Base-by-base conservation (phyloP, 2,329 filamentous ascomycete species). In the Verticillium longisporum region DNA sequence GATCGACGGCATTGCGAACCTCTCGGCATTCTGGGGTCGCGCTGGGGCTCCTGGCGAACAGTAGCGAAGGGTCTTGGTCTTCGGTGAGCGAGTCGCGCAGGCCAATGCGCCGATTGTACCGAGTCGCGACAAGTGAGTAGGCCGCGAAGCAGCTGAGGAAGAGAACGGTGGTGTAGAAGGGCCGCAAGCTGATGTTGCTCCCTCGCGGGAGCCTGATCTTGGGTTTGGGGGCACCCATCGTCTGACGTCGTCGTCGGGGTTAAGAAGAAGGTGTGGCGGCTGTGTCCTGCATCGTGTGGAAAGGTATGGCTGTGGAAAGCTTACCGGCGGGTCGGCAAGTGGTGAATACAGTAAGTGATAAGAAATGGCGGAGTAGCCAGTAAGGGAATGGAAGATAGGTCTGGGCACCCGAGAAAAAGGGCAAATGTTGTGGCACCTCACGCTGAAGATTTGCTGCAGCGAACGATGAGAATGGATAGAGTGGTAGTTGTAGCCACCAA, bases 1-100 rank as follows among this genome's bases (percentile, higher is more conserved):
- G 86, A 72, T 99, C 90, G 62, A 80, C 70, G 59, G 87, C 89
- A 56, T 84, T 76, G 73, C 95, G 91, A 60, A 99, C 91, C 37
- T 90, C 78, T 62, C 88, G 88, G 72, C 95, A 99, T 78, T 93
- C 77, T 66, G 56, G 70, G 68, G 55, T 68, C 65, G 56, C 70
- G 56, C 57, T 62, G 61, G 63, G 62, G 57, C 65, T 68, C 61
- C 72, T 68, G 63, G 66, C 66, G 61, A 70, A 63, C 58, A 72
- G 61, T 32, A 64, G 60, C 34, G 64, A 64, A 13, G 65, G 60
- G 60, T 60, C 57, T 26, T 62, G 36, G 33, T 63, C 63, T 4
- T 62, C 62, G 26, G 63, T 56, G 58, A 61, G 56, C 15, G 54
- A 59, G 33, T 34, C 26, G 53, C 34, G 34, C 50, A 26, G 37